phyloP scores from a whole-genome alignment of 805 yeast genomes.

The Metschnikowia corniflorae region DNA sequence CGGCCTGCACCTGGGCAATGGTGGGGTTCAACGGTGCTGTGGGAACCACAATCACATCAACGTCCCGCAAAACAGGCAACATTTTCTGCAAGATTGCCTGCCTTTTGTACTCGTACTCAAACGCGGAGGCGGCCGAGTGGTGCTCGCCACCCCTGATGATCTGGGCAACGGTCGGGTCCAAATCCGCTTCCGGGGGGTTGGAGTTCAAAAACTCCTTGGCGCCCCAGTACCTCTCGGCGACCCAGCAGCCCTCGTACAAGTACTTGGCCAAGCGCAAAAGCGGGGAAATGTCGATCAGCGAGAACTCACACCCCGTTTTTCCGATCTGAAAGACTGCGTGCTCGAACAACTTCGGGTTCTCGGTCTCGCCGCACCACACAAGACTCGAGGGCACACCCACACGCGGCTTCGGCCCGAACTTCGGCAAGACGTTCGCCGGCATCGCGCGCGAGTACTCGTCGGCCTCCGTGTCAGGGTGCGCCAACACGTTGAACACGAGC shows the following conservation, averaged over 20 bases:
- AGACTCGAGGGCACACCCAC: conserved; percentile 75
- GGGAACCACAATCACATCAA: conserved; percentile 84
- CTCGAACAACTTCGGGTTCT: conserved; percentile 67
- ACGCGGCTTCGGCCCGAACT: conserved; percentile 56
- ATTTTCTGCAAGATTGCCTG: conserved; percentile 72
- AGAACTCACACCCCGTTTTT: conserved; percentile 49
- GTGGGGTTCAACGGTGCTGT: conserved; percentile 93
- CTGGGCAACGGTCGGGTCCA: conserved; percentile 79
- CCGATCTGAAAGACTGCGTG: conserved; percentile 51
- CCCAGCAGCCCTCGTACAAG: conserved; percentile 98
- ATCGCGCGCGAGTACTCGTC: conserved; percentile 80
- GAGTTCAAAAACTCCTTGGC: conserved; percentile 66
- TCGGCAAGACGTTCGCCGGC: conserved; percentile 61
- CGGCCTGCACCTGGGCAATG: conserved; percentile 63
- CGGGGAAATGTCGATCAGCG: conserved; percentile 68
- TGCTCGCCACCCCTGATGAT: conserved; percentile 78
- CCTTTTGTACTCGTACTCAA: conserved; percentile 82
- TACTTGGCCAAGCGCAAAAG: conserved; percentile 79
- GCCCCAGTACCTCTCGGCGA: conserved; percentile 89
- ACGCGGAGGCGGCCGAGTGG: conserved; percentile 78
- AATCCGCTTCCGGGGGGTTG: conserved; percentile 62
- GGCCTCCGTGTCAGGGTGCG: conserved; percentile 58
- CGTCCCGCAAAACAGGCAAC: conserved; percentile 46
- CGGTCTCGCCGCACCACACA: conserved; percentile 77
- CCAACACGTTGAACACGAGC: conserved; percentile 63